Percentiles rank a stretch among this genome's conserved stretches.
These are phyloP conservation scores for Fusarium sp. DNA, from an alignment of 2,329 filamentous ascomycete genomes.

Conservation along the genomic window DNA sequence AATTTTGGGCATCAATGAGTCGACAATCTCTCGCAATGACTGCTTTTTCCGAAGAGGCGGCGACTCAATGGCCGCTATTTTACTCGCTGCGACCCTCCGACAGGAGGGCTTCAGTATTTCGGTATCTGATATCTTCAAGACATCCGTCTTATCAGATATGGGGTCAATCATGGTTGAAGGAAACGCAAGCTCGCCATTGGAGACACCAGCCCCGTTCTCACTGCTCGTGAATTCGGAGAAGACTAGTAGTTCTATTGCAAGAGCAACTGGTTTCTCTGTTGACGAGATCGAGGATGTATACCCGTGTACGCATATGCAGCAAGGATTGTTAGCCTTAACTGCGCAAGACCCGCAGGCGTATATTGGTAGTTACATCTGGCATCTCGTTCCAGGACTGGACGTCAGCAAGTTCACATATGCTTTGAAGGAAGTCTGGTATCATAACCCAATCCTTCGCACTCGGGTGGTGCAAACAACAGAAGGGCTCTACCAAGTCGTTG, in stretches of 20 bases:
- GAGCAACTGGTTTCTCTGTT: neutral
- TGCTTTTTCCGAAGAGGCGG: slow-evolving; percentile 1
- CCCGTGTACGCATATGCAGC: slow-evolving; percentile 6
- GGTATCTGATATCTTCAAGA: slow-evolving; percentile 7
- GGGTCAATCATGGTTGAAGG: neutral
- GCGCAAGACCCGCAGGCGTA: neutral
- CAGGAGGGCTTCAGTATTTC: neutral
- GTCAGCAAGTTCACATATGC: neutral
- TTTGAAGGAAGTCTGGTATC: neutral
- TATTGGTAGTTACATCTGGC: slow-evolving; percentile 4
- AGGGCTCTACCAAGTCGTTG: neutral
- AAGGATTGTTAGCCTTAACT: slow-evolving; percentile 5
- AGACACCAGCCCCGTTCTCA: neutral
- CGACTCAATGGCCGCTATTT: slow-evolving; percentile 1
- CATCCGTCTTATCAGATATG: neutral
- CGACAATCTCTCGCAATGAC: neutral
- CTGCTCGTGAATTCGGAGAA: neutral
- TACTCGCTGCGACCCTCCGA: neutral
- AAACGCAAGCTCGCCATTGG: neutral
- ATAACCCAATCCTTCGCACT: slow-evolving; percentile 1
- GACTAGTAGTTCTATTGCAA: neutral
- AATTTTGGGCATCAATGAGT: neutral
- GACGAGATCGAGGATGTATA: neutral
- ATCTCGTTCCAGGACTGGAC: neutral
- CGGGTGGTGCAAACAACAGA: neutral